A percentile compares a stretch with the other conserved stretches of the same genome.
phyloP scores from a whole-genome alignment of 148 eudicot genomes.

The Heliosperma pusillum region DNA sequence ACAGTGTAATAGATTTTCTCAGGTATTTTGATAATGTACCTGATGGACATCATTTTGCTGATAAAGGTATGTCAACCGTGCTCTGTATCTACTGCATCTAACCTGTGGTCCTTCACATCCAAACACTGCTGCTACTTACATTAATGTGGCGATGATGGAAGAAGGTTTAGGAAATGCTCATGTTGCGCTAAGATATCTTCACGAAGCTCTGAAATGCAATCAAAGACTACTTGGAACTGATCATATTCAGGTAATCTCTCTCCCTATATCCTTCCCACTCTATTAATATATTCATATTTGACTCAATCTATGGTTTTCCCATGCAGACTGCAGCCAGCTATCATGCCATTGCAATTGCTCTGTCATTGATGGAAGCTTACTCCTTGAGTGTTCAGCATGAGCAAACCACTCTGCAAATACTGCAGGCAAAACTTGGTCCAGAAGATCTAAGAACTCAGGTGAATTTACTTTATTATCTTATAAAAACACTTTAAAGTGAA shows the following conservation, averaged over 20 bases:
- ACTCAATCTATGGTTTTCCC: background rate
- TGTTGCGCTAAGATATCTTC: slow-evolving; percentile 90
- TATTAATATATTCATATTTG: background rate
- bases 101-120: slow-evolving; percentile 98
- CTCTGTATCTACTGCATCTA: slow-evolving; percentile 79
- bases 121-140: slow-evolving; percentile 93
- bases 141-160: slow-evolving; percentile 98
- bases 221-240: slow-evolving; percentile 88
- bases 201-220: slow-evolving; percentile 92
- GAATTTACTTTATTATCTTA: background rate
- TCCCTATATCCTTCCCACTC: slow-evolving; percentile 14
- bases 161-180: slow-evolving; percentile 96
- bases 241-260: slow-evolving; percentile 70
- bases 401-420: slow-evolving; percentile 82
- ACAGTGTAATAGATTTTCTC: background rate
- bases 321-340: slow-evolving; percentile 94
- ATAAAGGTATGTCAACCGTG: slow-evolving; percentile 89
- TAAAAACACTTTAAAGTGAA: background rate
- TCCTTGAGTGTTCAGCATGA: slow-evolving; percentile 94
- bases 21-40: slow-evolving; percentile 4
- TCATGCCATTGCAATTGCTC: slow-evolving; percentile 95
- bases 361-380: slow-evolving; percentile 97
- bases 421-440: slow-evolving; percentile 87
- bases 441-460: slow-evolving; percentile 96
- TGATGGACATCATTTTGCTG: slow-evolving; percentile 8